Evolutionary conservation across 306 rosid species (phyloP).

Genomic region (Rubus parviflorus): DNA sequence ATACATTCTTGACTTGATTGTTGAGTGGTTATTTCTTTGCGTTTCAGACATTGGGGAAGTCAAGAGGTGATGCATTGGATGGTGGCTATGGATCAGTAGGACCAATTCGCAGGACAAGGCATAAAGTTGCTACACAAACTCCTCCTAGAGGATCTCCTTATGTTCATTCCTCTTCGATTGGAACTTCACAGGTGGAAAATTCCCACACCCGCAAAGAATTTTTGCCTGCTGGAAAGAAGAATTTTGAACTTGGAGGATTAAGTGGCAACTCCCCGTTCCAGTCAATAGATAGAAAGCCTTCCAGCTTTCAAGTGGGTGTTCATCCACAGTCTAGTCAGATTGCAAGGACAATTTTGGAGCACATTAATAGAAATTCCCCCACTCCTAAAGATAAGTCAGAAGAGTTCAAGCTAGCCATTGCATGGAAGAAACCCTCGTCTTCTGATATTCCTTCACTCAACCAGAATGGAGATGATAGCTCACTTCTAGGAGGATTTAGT

Average conservation of each 20-base stretch:
- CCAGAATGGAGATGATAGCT: constrained; percentile 44
- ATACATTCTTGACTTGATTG: constrained; percentile 6
- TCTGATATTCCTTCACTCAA: constrained; percentile 34
- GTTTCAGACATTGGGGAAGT: constrained; percentile 43
- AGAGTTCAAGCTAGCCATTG: constrained; percentile 66
- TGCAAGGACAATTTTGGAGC: constrained; percentile 86
- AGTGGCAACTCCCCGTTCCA: constrained; percentile 30
- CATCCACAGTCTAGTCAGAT: constrained; percentile 68
- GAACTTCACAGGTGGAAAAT: constrained; percentile 34
- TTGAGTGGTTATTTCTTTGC: constrained; percentile 8
- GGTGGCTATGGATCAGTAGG: constrained; percentile 68
- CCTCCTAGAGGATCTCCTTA: constrained; percentile 45
- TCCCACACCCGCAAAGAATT: constrained; percentile 39
- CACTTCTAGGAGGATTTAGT: constrained; percentile 28
- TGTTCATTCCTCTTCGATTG: constrained; percentile 35
- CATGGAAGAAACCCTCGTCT: constrained; percentile 57
- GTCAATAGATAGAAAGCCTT: constrained; percentile 34
- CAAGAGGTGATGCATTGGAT: constrained; percentile 43
- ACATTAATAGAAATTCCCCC: constrained; percentile 64
- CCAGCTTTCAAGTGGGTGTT: constrained; percentile 38
- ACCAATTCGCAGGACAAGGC: constrained; percentile 63
- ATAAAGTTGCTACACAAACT: constrained; percentile 43
- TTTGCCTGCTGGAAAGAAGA: constrained; percentile 38
- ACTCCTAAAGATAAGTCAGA: constrained; percentile 75
- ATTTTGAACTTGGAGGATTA: constrained; percentile 40